phyloP scores from a whole-genome alignment of 179 eudicot genomes.

The Spergularia azorica region DNA sequence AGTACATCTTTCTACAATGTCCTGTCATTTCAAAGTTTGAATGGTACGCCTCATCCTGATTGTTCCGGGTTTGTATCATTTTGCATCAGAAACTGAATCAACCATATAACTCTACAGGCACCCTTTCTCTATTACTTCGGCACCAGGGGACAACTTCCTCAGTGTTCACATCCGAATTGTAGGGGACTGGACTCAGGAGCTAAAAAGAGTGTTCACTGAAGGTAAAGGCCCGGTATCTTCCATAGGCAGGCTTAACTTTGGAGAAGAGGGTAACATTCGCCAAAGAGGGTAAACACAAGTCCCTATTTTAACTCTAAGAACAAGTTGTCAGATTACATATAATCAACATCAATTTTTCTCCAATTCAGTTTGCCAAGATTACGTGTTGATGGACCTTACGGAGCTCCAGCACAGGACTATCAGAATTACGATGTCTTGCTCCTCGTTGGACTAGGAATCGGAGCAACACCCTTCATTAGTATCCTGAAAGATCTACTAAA shows the following conservation, averaged over 20 bases:
- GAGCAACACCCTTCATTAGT: slow-evolving; percentile 97
- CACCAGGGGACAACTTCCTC: slow-evolving; percentile 84
- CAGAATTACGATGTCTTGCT: slow-evolving; percentile 87
- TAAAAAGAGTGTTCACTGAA: slow-evolving; percentile 63
- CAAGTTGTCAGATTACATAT: not conserved
- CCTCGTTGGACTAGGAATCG: slow-evolving; percentile 94
- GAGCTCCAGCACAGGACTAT: slow-evolving; percentile 98
- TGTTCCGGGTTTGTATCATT: not conserved
- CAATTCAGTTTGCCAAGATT: slow-evolving; percentile 69
- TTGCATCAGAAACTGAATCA: slow-evolving; percentile 19
- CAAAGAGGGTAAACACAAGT: slow-evolving; percentile 56
- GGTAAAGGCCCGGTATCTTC: slow-evolving; percentile 46
- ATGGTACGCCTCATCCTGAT: slow-evolving; percentile 49
- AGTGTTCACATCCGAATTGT: slow-evolving; percentile 81
- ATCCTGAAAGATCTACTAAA: slow-evolving; percentile 83
- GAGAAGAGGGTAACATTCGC: slow-evolving; percentile 42
- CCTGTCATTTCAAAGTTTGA: slow-evolving; percentile 83
- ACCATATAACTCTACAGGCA: slow-evolving; percentile 51
- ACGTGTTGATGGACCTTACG: slow-evolving; percentile 94
- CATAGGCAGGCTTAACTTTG: slow-evolving; percentile 71
- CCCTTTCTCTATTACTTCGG: slow-evolving; percentile 91
- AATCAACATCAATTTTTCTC: slow-evolving; percentile 2
- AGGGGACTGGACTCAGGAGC: slow-evolving; percentile 91
- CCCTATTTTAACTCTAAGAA: not conserved
- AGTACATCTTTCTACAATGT: slow-evolving; percentile 79